A percentile compares a stretch with the other conserved stretches of the same genome.
phyloP scores from a whole-genome alignment of 2,329 filamentous ascomycete genomes.

The Colletotrichum sidae region DNA sequence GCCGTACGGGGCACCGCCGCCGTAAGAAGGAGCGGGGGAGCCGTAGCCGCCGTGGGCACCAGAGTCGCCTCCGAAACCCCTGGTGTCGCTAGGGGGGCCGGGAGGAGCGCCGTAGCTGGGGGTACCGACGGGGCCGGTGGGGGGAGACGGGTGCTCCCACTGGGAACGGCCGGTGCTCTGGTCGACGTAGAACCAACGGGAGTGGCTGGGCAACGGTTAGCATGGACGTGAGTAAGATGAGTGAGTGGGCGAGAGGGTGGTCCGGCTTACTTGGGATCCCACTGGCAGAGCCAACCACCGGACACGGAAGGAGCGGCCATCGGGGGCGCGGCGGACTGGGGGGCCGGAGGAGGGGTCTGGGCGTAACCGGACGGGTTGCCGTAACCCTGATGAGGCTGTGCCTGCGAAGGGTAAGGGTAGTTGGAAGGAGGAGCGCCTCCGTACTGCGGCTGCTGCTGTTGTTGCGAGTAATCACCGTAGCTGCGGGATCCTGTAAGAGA shows the following conservation, averaged over 20 bases:
- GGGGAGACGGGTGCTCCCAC: conserved; percentile 67
- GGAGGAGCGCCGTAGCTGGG: conserved; percentile 28
- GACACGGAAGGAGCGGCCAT: conserved; percentile 53
- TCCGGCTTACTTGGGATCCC: conserved; percentile 60
- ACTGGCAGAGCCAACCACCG: conserved; percentile 72
- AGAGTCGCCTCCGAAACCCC: conserved; percentile 39
- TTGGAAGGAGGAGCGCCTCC: conserved; percentile 34
- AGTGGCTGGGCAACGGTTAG: conserved; percentile 45
- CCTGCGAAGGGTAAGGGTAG: conserved; percentile 37
- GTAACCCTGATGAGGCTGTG: conserved; percentile 37
- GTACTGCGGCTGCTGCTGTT: conserved; percentile 40
- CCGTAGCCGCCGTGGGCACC: conserved; percentile 26
- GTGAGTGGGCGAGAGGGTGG: neutral
- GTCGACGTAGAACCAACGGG: conserved; percentile 75
- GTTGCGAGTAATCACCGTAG: conserved; percentile 37
- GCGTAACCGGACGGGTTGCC: conserved; percentile 35
- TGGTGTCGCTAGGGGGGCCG: conserved; percentile 25
- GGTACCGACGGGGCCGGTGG: conserved; percentile 25
- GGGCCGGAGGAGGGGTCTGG: conserved; percentile 37
- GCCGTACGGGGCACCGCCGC: conserved; percentile 30
- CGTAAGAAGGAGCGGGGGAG: conserved; percentile 34
- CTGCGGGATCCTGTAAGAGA: conserved; percentile 28
- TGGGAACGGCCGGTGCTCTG: conserved; percentile 70
- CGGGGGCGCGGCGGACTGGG: conserved; percentile 46
- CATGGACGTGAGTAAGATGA: neutral